Percentiles rank a stretch among this genome's conserved stretches.
These are phyloP conservation scores for Pisolithus tinctorius DNA, from an alignment of 768 basidiomycete genomes.

Conservation along the genomic window DNA sequence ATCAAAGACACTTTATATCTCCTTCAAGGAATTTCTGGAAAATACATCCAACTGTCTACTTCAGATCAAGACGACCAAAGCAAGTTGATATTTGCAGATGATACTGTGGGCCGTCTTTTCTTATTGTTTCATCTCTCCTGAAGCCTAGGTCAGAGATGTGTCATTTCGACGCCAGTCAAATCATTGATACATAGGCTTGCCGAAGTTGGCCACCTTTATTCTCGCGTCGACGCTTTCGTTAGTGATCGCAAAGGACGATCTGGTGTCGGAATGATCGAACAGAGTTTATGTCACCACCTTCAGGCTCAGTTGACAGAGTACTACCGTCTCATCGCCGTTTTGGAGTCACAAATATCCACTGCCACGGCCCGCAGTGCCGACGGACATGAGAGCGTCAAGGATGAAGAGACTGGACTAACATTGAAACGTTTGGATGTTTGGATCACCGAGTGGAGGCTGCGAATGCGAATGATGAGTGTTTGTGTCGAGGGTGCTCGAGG, in stretches of 20 bases:
- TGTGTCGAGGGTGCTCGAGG: conserved; percentile 89
- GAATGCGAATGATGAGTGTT: conserved; percentile 97
- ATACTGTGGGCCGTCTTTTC: conserved; percentile 40
- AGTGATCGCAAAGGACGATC: conserved; percentile 58
- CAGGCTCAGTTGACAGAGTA: conserved; percentile 92
- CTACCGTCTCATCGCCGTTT: conserved; percentile 84
- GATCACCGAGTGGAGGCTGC: conserved; percentile 89
- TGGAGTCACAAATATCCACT: conserved; percentile 81
- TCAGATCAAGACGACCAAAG: conserved; percentile 42
- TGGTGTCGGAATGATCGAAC: conserved; percentile 93
- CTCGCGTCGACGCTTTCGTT: conserved; percentile 72
- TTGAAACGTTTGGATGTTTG: conserved; percentile 84
- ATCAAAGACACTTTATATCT: conserved; percentile 89
- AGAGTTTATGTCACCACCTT: conserved; percentile 92
- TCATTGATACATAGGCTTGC: conserved; percentile 77
- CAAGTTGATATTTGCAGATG: conserved; percentile 59
- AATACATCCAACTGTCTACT: conserved; percentile 74
- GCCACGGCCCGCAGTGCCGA: conserved; percentile 18
- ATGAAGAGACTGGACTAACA: conserved; percentile 65
- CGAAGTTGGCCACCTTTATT: conserved; percentile 91
- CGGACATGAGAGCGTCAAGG: conserved; percentile 7
- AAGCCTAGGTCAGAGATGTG: conserved; percentile 44
- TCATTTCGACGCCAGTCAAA: conserved; percentile 61
- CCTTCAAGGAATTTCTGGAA: conserved; percentile 95
- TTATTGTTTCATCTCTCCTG: neutral